Evolutionary conservation across 768 basidiomycete genomes (phyloP).

Genomic region (Lanmaoa pseudosensibilis): DNA sequence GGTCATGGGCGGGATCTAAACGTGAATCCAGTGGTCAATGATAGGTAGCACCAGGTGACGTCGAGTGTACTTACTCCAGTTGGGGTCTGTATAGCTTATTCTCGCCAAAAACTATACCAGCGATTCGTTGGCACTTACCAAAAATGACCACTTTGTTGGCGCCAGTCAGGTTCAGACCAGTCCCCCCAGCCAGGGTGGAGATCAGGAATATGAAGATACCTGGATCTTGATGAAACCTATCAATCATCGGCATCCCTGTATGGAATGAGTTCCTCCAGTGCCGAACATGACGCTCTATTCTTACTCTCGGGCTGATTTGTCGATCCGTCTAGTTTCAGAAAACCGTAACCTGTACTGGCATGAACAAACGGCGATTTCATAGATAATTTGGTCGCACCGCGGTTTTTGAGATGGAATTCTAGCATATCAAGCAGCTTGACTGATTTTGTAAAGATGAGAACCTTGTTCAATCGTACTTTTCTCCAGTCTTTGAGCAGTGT

Average conservation of each 20-base stretch:
- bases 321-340: slow-evolving; percentile 78
- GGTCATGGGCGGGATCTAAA: slow-evolving; percentile 89
- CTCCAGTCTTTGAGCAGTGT: slow-evolving; percentile 65
- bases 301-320: slow-evolving; percentile 65
- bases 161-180: slow-evolving; percentile 85
- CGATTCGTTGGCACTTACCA: slow-evolving; percentile 43
- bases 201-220: slow-evolving; percentile 81
- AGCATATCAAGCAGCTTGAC: slow-evolving; percentile 89
- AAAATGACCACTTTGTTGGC: slow-evolving; percentile 96
- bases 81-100: slow-evolving; percentile 60
- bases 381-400: slow-evolving; percentile 37
- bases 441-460: slow-evolving; percentile 91
- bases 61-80: slow-evolving; percentile 78
- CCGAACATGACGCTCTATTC: slow-evolving; percentile 24
- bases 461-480: slow-evolving; percentile 73
- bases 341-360: slow-evolving; percentile 48
- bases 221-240: slow-evolving; percentile 74
- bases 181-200: slow-evolving; percentile 89
- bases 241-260: slow-evolving; percentile 83
- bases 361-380: neutral
- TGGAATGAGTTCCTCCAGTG: neutral
- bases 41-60: neutral
- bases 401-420: slow-evolving; percentile 64
- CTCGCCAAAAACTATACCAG: neutral
- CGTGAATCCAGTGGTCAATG: neutral